Base-by-base conservation (phyloP, 2,329 filamentous ascomycete genomes). In the Trichoderma hamatum region DNA sequence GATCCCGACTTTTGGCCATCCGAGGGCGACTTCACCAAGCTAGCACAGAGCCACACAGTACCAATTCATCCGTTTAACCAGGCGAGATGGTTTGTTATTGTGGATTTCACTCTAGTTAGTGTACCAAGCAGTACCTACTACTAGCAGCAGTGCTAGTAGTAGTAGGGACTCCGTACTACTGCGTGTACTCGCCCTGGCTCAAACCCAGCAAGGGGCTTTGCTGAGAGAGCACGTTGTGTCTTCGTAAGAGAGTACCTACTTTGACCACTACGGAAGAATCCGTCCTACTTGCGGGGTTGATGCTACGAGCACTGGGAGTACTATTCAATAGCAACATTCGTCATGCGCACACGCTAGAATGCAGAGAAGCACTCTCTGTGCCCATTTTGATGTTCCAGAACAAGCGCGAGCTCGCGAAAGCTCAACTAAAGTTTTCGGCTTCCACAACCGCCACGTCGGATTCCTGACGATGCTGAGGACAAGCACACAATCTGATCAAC, bases 1-100 rank as follows among this genome's bases (percentile, higher is more conserved):
- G 64, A 67, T 43, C 64, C 64, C 64, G 54, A 65, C 49, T 56
- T 56, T 65, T 30, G 62, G 39, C 36, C 30, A 51, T 11, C 30
- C 43, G 26, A 51, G 28, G 36, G 28, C n/a, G 64, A 59, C 36
- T 36, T 51, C n/a, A n/a, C 58, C 64, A 51, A 36, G 64, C 54
- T 59, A 67, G 21, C 64, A 67, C 43, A 51, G 64, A 67, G 54
- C 64, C 64, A 67, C 65, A 68, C 65, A 68, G 65, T 68, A 59
- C 26, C 28, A 43, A 39, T 26, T 21, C 46, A 43, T 61, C 65
- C 56, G 46, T 54, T 61, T 68, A 54, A 60, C 65, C 56, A 67
- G 65, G 55, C 56, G 55, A 67, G 65, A 59, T 43, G 46, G 65
- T 52, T 54, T 36, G n/a, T 43, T 5, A 21, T 32, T 36, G 64